Base-by-base conservation (phyloP, 257 asterid genomes). In the Solanum piurae region DNA sequence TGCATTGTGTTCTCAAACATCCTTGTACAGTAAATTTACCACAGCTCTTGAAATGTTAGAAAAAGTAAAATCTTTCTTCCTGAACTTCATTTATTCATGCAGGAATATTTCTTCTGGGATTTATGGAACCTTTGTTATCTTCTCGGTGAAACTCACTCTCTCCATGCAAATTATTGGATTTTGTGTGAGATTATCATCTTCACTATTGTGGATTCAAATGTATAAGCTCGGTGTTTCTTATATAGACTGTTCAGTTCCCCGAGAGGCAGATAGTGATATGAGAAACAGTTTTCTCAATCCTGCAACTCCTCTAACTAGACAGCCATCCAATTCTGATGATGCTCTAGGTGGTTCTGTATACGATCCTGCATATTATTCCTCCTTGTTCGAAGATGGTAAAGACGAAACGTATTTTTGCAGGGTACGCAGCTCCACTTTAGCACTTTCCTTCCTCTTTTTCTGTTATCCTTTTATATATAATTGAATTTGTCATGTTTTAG, bases 141-240 rank as follows among this genome's bases (percentile, higher is more conserved):
- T 93, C 89, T 95, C 95, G 8, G 94, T 95, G 93, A 96, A 95
- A 95, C 97, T 96, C 91, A 92, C 98, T 71, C 91, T 96, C 37
- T 86, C 93, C 86, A 94, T 96, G 99, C 98, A 96, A 90, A 93
- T 96, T 69, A 89, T 94, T 84, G 98, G 98, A 68, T 94, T 94
- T 88, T 90, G 93, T 72, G 94, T 95, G 91, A 93, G 95, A 94
- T 88, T 95, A 64, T 94, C 94, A 42, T 96, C 99, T 87, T 95
- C 98, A 60, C 87, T 95, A 31, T 87, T 96, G 89, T 96, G 98
- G 99, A 91, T 95, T 87, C 98, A 96, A 91, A 96, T 96, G 98
- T 96, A 96, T 92, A 95, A 96, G 92, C 93, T 96, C 86, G 99
- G 99, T 87, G 96, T 89, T 91, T 93, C 98, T 74, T 88, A 92